Evolutionary conservation across 2,329 filamentous ascomycete species (phyloP).

Genomic region (Microdochium paspali): DNA sequence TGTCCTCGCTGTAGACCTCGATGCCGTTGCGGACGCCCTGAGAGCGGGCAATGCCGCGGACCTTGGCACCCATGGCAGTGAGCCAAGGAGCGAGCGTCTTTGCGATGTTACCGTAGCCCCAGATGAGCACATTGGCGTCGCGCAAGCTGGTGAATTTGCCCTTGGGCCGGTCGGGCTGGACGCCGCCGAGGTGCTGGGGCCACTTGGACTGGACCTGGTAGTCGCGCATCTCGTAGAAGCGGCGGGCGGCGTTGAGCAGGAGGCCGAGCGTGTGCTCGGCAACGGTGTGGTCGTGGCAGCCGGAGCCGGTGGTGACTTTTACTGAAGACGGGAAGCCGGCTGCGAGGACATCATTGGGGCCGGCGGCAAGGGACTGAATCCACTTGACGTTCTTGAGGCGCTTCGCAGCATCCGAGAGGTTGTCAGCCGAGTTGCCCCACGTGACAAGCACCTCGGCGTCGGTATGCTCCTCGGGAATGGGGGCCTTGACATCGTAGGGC

Average conservation of each 20-base stretch:
- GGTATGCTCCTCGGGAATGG: slow-evolving; percentile 45
- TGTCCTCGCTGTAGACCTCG: slow-evolving; percentile 46
- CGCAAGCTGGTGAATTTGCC: slow-evolving; percentile 50
- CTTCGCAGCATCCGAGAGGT: slow-evolving; percentile 47
- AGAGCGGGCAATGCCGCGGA: slow-evolving; percentile 47
- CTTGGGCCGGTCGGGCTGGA: slow-evolving; percentile 47
- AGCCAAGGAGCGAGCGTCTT: slow-evolving; percentile 48
- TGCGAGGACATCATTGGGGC: slow-evolving; percentile 53
- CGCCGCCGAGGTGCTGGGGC: slow-evolving; percentile 52
- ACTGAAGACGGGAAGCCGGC: slow-evolving; percentile 46
- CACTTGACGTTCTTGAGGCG: slow-evolving; percentile 49
- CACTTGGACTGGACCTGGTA: slow-evolving; percentile 46
- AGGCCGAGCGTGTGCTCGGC: slow-evolving; percentile 55
- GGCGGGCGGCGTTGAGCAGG: slow-evolving; percentile 42
- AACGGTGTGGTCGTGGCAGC: slow-evolving; percentile 55
- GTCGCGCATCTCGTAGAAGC: slow-evolving; percentile 55
- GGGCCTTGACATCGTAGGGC: slow-evolving; percentile 46
- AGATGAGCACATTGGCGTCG: slow-evolving; percentile 48
- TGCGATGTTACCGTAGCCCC: slow-evolving; percentile 60
- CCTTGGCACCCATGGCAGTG: slow-evolving; percentile 43
- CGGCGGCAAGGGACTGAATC: slow-evolving; percentile 59
- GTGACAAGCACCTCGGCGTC: slow-evolving; percentile 54
- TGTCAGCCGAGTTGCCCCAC: slow-evolving; percentile 48
- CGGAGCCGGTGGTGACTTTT: slow-evolving; percentile 50
- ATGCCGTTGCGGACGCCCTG: slow-evolving; percentile 48